These are phyloP conservation scores for Funneliformis geosporum DNA, from an alignment of 192 early-diverging fungal species.

Conservation along the genomic window DNA sequence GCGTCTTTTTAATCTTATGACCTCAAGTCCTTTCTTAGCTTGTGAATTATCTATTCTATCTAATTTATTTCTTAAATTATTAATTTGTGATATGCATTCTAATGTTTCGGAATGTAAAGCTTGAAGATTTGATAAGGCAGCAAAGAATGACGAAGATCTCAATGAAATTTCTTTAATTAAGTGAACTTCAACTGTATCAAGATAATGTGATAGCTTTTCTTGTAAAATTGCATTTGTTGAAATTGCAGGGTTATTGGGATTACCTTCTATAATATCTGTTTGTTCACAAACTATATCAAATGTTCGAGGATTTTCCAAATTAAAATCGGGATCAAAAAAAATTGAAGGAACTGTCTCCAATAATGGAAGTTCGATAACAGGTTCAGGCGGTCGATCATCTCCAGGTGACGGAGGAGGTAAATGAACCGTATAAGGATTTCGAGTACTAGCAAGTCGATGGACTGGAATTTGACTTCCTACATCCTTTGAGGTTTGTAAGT, in stretches of 20 bases:
- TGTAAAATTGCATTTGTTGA: slow-evolving; percentile 76
- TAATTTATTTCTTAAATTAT: slow-evolving; percentile 73
- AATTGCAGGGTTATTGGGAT: slow-evolving; percentile 48
- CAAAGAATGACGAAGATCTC: slow-evolving; percentile 94
- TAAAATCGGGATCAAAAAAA: slow-evolving; percentile 85
- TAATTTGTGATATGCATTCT: slow-evolving; percentile 86
- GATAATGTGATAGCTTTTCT: slow-evolving; percentile 85
- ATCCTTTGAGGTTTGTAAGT: slow-evolving; percentile 49
- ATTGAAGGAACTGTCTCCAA: slow-evolving; percentile 84
- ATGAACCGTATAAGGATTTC: slow-evolving; percentile 57
- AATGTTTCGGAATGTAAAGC: slow-evolving; percentile 90
- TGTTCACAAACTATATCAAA: slow-evolving; percentile 83
- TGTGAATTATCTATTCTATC: slow-evolving; percentile 60
- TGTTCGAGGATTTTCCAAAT: slow-evolving; percentile 86
- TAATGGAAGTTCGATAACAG: slow-evolving; percentile 60
- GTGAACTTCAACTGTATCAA: slow-evolving; percentile 94
- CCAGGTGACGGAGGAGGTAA: slow-evolving; percentile 40
- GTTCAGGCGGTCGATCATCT: slow-evolving; percentile 41
- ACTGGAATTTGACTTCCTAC: slow-evolving; percentile 45
- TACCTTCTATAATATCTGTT: slow-evolving; percentile 56
- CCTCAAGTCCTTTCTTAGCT: slow-evolving; percentile 77
- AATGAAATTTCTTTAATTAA: slow-evolving; percentile 92
- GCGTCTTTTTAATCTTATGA: slow-evolving; percentile 78
- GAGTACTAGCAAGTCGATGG: slow-evolving; percentile 50
- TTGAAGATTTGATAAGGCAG: slow-evolving; percentile 90